These are phyloP conservation scores for Penicillium mononematosum DNA, from an alignment of 495 filamentous ascomycete species.

Conservation along the genomic window DNA sequence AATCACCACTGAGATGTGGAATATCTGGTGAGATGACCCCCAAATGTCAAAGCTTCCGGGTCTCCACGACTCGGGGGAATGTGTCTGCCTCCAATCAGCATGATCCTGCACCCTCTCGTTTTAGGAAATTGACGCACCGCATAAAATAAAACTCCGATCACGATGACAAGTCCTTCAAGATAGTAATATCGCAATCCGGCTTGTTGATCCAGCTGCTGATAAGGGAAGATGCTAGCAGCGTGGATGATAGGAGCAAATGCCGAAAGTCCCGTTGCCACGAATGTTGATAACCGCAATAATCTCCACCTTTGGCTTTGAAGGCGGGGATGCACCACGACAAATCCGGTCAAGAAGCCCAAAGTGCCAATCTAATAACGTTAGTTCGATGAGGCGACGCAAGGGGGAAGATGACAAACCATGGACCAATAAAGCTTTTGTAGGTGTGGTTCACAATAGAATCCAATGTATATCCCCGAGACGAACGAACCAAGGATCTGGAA, in stretches of 20 bases:
- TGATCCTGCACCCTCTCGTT: slow-evolving; percentile 16
- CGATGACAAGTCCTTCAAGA: slow-evolving; percentile 31
- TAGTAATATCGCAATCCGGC: slow-evolving; percentile 30
- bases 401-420: slow-evolving; percentile 23
- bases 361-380: slow-evolving; percentile 14
- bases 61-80: slow-evolving; percentile 42
- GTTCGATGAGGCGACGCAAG: neutral
- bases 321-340: slow-evolving; percentile 36
- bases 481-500: slow-evolving; percentile 25
- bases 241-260: slow-evolving; percentile 49
- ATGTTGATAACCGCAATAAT: slow-evolving; percentile 40
- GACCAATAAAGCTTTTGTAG: slow-evolving; percentile 25
- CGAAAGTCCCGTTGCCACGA: slow-evolving; percentile 50
- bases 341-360: slow-evolving; percentile 36
- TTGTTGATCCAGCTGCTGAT: slow-evolving; percentile 39
- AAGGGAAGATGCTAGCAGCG: slow-evolving; percentile 44
- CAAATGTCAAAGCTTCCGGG: slow-evolving; percentile 48
- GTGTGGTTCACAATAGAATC: slow-evolving; percentile 28
- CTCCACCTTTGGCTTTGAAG: slow-evolving; percentile 47
- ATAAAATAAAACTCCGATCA: slow-evolving; percentile 43
- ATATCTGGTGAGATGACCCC: slow-evolving; percentile 44
- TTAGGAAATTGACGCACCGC: slow-evolving; percentile 33
- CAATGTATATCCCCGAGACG: slow-evolving; percentile 31
- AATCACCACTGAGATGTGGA: slow-evolving; percentile 46
- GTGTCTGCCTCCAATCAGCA: slow-evolving; percentile 30